Evolutionary conservation across 164 flowering plant genomes (phyloP), one percentile per base, ranked within the genome.

Genomic region (Malania oleifera): DNA sequence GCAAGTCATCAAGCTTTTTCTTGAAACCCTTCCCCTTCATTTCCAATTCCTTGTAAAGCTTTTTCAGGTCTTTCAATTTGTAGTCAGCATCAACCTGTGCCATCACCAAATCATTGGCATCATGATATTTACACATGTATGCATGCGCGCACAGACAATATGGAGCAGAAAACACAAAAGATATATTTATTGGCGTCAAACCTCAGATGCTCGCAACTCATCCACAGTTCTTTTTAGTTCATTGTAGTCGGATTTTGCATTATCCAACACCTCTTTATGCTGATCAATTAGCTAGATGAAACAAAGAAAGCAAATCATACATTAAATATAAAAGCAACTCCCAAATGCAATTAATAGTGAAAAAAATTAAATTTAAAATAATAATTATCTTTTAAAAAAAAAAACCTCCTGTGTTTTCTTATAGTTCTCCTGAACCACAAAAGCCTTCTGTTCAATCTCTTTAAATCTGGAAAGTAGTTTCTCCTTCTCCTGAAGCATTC

Each of bases 41-140:
- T 70, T 91, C 98, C 77, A 86, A 66, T 60, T 91, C 99, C 61
- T 78, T 91, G 47, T 52, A 76, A 23, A 62, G 63, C 73, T 88
- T 95, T 78, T 79, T 89, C 84, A 76, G 67, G 59, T 89, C 98
- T 77, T 89, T 84, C 47, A 91, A 70, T 79, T 85, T 91, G 64
- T 57, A 89, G 45, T 91, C 98, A 43, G 75, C 77, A 77, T 95
- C 99, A 46, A 95, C 97, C 99, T 95, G 77, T 39, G 23, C 19
- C n/a, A 62, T 44, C 20, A 67, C 25, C 17, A 51, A 31, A 11
- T 31, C 13, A 52, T 53, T 25, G 29, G 25, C 9, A 40, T 40
- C 26, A 31, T n/a, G 44, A 15, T 19, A 24, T 47, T 8, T 39
- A 46, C 34, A 10, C 10, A 4, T n/a, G n/a, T n/a, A n/a, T n/a